Base-by-base conservation (phyloP, 1,139 yeast genomes). In the Taiozyma sp. region DNA sequence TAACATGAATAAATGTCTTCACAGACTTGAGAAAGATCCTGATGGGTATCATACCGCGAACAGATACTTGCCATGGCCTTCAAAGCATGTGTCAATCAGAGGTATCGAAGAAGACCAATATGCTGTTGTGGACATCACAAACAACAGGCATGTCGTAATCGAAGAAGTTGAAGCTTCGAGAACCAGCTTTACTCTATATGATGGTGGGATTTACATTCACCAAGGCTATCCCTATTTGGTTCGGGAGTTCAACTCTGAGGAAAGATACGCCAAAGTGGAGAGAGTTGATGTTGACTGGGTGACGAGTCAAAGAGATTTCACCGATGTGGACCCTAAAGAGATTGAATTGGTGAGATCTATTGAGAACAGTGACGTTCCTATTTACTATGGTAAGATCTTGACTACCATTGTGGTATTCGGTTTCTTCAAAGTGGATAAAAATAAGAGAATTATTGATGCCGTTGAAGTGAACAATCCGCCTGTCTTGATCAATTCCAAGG, bases 401-500 rank as follows among this genome's bases (percentile, higher is more conserved):
- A 82, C 87, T 8, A 87, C 90, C 0, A 84, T 83, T 47, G 72
- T 80, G 4, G 98, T 93, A 0, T 93, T 92, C 73, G 99, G 99
- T 0, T 93, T 84, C 63, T 93, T 91, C 74, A 93, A 93, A 65
- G 75, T 91, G 45, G 93, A 89, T 61, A 77, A 85, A 55, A 75
- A 82, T 48, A 81, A 84, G 36, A 84, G 87, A 57, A 88, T 93
- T 10, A 71, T 93, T 47, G 99, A 93, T 68, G 93, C 96, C 0
- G 93, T 92, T 4, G 97, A 92, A 61, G 96, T 95, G 0, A 82
- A 87, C 53, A 89, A 90, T 56, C 96, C 97, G 0, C 97, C 98
- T 0, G 80, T 86, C 2, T 69, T 76, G 8, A 74, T 81, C 44
- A 69, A 74, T 43, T 81, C 96, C 0, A 85, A 87, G 57, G 99